Conservation (phyloP, 2,329 filamentous ascomycete species). For the Eutypella sp. region DNA sequence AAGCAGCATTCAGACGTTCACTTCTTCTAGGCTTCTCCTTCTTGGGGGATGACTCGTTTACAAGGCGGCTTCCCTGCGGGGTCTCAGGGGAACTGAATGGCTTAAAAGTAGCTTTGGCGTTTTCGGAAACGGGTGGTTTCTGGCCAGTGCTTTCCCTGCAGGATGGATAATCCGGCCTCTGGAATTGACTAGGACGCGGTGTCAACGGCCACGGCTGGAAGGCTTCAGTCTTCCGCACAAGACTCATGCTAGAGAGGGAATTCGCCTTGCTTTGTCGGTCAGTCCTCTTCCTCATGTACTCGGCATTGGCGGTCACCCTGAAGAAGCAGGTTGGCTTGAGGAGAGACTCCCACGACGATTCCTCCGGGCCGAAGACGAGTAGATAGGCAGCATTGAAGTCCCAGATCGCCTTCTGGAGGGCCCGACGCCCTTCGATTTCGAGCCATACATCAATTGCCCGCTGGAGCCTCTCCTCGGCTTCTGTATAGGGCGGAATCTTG, state of each 20-base stretch:
- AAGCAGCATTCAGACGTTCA: too few species aligned
- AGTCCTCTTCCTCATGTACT: conserved; percentile 5
- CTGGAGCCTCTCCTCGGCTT: conserved; percentile 7
- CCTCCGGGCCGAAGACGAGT: conserved; percentile 10
- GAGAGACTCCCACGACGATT: conserved; percentile 5
- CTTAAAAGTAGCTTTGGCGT: too few species aligned
- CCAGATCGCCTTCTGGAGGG: conserved; percentile 1
- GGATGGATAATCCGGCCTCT: not conserved
- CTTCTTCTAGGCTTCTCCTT: too few species aligned
- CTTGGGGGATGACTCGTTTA: too few species aligned
- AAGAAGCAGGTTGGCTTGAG: conserved; percentile 4
- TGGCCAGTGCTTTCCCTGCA: too few species aligned
- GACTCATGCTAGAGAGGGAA: conserved; percentile 1
- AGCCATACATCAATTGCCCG: conserved; percentile 13
- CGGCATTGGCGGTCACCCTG: conserved; percentile 6
- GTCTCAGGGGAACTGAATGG: too few species aligned
- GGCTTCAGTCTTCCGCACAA: conserved; percentile 4
- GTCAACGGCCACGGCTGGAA: not conserved
- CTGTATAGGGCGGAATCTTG: conserved; percentile 3
- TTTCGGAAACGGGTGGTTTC: too few species aligned
- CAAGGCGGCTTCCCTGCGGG: too few species aligned
- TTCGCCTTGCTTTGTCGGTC: conserved; percentile 5
- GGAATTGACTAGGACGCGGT: not conserved
- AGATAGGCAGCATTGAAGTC: conserved; percentile 3
- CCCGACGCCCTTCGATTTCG: conserved; percentile 9